These are phyloP conservation scores for Bretschneidera sinensis DNA, from an alignment of 345 rosid genomes.

Conservation along the genomic window DNA sequence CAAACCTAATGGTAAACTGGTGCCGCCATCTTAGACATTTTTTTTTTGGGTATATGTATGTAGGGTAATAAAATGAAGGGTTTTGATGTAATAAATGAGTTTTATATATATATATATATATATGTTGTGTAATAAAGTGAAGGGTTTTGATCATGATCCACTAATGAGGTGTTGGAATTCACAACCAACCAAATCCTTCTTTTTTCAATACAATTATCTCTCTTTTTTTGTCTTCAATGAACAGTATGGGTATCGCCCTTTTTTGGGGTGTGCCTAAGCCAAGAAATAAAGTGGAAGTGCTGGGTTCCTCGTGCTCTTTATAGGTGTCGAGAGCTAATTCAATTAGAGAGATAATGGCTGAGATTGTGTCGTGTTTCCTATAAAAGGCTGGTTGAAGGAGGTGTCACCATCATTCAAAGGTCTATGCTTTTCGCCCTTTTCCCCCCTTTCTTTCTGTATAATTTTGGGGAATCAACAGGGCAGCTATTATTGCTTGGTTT, in stretches of 20 bases:
- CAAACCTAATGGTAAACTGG: no score
- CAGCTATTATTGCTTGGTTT: neutral
- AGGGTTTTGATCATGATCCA: slow-evolving; percentile 12
- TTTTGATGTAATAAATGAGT: no score
- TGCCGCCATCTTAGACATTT: no score
- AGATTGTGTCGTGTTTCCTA: slow-evolving; percentile 21
- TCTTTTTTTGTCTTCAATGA: neutral
- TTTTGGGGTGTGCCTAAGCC: neutral
- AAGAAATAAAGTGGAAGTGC: slow-evolving; percentile 9
- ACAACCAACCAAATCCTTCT: neutral
- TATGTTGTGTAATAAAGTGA: neutral
- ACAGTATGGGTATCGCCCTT: slow-evolving; percentile 9
- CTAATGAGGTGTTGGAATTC: neutral
- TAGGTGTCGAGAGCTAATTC: slow-evolving; percentile 33
- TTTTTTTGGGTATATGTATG: no score
- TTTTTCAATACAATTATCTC: neutral
- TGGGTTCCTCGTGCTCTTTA: slow-evolving; percentile 15
- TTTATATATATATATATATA: no score
- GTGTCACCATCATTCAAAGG: slow-evolving; percentile 25
- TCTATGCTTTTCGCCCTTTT: neutral
- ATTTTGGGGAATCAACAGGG: neutral
- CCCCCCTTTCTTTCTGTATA: neutral
- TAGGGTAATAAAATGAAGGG: no score
- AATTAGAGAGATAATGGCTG: slow-evolving; percentile 23
- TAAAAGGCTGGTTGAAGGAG: slow-evolving; percentile 12